These are phyloP conservation scores for Podospora conica DNA, from an alignment of 495 filamentous ascomycete genomes.

Conservation along the genomic window DNA sequence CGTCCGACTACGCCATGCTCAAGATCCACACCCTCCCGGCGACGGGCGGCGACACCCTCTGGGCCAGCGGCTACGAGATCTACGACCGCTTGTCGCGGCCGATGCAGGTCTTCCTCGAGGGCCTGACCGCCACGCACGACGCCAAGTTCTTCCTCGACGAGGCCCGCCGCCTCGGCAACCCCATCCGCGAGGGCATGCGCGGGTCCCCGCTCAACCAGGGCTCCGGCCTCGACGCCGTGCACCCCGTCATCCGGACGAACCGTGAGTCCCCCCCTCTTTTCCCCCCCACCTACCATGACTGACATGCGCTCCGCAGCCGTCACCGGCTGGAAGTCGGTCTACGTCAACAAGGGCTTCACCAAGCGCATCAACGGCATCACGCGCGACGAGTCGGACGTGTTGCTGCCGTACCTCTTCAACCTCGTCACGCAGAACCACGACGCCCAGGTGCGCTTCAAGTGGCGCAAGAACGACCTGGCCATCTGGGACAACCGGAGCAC, in stretches of 20 bases:
- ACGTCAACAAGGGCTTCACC: constrained; percentile 75
- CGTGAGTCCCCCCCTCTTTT: constrained; percentile 46
- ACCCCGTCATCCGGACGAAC: constrained; percentile 21
- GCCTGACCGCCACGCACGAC: constrained; percentile 61
- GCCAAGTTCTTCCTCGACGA: constrained; percentile 63
- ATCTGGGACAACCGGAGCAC: constrained; percentile 72
- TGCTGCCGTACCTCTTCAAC: constrained; percentile 61
- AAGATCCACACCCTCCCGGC: constrained; percentile 64
- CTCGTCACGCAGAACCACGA: constrained; percentile 56
- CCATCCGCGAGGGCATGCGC: constrained; percentile 14
- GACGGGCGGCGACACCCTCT: constrained; percentile 72
- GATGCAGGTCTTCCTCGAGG: constrained; percentile 66
- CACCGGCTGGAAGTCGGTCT: constrained; percentile 73
- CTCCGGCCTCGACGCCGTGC: constrained; percentile 13
- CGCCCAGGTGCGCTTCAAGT: constrained; percentile 66
- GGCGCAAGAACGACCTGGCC: constrained; percentile 61
- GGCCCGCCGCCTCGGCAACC: constrained; percentile 61
- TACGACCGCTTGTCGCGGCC: constrained; percentile 62
- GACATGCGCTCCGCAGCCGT: constrained; percentile 31
- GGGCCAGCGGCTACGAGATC: constrained; percentile 69
- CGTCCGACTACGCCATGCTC: constrained; percentile 67
- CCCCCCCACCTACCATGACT: constrained; percentile 23
- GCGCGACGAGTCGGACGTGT: constrained; percentile 61
- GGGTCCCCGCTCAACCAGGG: constrained; percentile 21
- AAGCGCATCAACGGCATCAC: constrained; percentile 69